Base-by-base conservation (phyloP, 148 eudicot genomes). In the Vaccinium vitisidaea region DNA sequence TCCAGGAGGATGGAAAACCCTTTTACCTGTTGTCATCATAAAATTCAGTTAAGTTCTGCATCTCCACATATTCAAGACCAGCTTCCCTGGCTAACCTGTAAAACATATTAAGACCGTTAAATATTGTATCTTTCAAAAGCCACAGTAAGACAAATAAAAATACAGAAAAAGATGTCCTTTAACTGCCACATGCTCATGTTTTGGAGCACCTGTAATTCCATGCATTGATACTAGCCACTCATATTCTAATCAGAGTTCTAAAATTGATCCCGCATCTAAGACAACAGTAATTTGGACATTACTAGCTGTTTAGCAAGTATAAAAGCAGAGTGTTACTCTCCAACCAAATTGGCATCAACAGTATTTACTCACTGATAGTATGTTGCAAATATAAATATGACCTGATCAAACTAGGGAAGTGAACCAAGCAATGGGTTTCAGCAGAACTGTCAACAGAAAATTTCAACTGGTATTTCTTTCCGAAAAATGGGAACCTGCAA, bases 341-440 rank as follows among this genome's bases (percentile, higher is more conserved):
- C 18, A 77, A 76, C 56, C 25, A 8, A 23, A 78, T 15, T 77
- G 8, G 56, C 58, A 55, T 46, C 39, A 59, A 23, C 30, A 23
- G 55, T 32, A 56, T 25, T 18, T 54, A 86, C 50, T 9, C 54
- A 27, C 5, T 52, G 55, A 54, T 23, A 30, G 27, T 13, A 65
- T 74, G 78, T 81, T 65, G 73, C 54, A 78, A 73, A 71, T 61
- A 80, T 63, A 80, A 82, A 48, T 77, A 50, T 78, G 87, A 96
- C 99, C 99, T 95, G 90, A 97, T 91, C 85, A 97, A 90, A 90
- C 98, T 97, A 69, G 99, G 99, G 86, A 97, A 97, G 89, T 97
- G 99, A 85, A 97, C 99, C 88, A 97, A 91, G 88, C 95, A 95
- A 88, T 97, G 98, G 75, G 98, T 94, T 91, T 97, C 99, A 58